These are phyloP conservation scores for Candida smagusa DNA, from an alignment of 1,139 yeast species.

Conservation along the genomic window DNA sequence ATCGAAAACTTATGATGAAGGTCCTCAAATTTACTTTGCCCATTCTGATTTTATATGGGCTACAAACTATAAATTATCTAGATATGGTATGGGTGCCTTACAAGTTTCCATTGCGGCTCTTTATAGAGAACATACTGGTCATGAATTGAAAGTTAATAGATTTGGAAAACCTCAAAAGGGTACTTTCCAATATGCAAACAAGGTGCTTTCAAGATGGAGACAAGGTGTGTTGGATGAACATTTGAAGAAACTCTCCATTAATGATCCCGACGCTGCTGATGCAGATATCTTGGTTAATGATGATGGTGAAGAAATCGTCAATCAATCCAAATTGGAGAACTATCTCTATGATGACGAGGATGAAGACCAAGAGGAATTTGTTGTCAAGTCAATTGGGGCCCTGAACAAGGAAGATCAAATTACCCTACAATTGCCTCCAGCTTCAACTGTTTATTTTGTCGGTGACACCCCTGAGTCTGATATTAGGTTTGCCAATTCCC, in stretches of 20 bases:
- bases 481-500: constrained; percentile 82
- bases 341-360: constrained; percentile 30
- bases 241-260: constrained; percentile 50
- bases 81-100: constrained; percentile 89
- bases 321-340: constrained; percentile 42
- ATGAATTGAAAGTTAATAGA: constrained; percentile 69
- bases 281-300: constrained; percentile 48
- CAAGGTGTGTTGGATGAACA: constrained; percentile 73
- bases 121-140: constrained; percentile 77
- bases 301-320: constrained; percentile 47
- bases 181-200: constrained; percentile 75
- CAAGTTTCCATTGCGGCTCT: constrained; percentile 83
- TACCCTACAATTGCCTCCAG: constrained; percentile 68
- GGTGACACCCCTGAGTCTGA: constrained; percentile 94
- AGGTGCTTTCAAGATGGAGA: constrained; percentile 74
- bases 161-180: constrained; percentile 87
- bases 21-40: constrained; percentile 80
- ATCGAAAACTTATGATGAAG: constrained; percentile 66
- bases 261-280: constrained; percentile 44
- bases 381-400: constrained; percentile 29
- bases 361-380: constrained; percentile 28
- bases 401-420: constrained; percentile 35
- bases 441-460: constrained; percentile 81
- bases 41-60: constrained; percentile 91
- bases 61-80: constrained; percentile 70